Evolutionary conservation across 306 rosid genomes (phyloP).

Genomic region (Castanea mollissima): DNA sequence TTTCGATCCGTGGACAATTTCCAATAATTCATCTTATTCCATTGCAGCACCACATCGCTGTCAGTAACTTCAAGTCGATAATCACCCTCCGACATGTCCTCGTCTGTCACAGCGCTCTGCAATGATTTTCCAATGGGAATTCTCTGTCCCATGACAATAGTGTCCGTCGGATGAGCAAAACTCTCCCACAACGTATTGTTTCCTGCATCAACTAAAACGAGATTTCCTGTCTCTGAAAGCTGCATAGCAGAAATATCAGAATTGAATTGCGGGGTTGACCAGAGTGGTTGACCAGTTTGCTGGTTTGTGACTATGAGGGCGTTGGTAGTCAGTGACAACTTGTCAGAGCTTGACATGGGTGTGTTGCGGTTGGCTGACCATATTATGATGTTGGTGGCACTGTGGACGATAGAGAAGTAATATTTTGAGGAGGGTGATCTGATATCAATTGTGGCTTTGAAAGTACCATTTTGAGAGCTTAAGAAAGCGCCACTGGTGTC

Average conservation of each 20-base stretch:
- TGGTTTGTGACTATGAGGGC: slow-evolving; percentile 49
- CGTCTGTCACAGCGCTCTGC: slow-evolving; percentile 37
- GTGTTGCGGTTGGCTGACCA: slow-evolving; percentile 76
- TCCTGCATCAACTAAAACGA: slow-evolving; percentile 53
- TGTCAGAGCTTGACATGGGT: slow-evolving; percentile 54
- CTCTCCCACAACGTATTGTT: slow-evolving; percentile 86
- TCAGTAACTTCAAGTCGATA: slow-evolving; percentile 32
- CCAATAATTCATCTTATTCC: slow-evolving; percentile 81
- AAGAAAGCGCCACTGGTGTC: slow-evolving; percentile 52
- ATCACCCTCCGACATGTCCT: slow-evolving; percentile 53
- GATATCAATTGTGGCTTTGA: slow-evolving; percentile 49
- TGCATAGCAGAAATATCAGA: slow-evolving; percentile 40
- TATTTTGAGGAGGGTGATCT: slow-evolving; percentile 29
- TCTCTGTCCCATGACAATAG: slow-evolving; percentile 67
- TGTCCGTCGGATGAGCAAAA: slow-evolving; percentile 72
- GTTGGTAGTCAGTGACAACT: slow-evolving; percentile 37
- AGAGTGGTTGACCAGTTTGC: slow-evolving; percentile 29
- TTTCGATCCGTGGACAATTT: slow-evolving; percentile 48
- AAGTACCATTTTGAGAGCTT: slow-evolving; percentile 53
- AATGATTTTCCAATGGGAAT: slow-evolving; percentile 48
- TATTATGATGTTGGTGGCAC: slow-evolving; percentile 50
- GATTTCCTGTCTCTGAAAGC: slow-evolving; percentile 72
- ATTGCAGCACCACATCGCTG: slow-evolving; percentile 62
- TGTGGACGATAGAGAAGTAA: slow-evolving; percentile 65
- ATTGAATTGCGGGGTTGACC: slow-evolving; percentile 68